Conservation (phyloP, 208 protist genomes). For the Trypanosoma avium region DNA sequence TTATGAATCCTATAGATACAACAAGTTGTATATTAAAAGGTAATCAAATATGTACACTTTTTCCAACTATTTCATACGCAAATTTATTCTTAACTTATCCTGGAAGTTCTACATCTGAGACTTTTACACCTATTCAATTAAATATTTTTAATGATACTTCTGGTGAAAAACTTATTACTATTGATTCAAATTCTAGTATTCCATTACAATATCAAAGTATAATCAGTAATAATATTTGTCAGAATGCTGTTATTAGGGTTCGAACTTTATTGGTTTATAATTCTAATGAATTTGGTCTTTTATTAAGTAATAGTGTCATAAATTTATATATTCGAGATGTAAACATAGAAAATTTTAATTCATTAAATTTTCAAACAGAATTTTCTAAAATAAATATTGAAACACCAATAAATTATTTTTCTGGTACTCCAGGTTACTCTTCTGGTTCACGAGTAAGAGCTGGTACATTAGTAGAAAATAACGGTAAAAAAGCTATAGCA, state of each 20-base stretch:
- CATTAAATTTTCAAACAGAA: slow-evolving; percentile 42
- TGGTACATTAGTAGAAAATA: slow-evolving; percentile 37
- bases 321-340: slow-evolving; percentile 22
- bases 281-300: slow-evolving; percentile 28
- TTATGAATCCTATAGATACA: slow-evolving; percentile 54
- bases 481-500: slow-evolving; percentile 41
- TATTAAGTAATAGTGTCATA: slow-evolving; percentile 16
- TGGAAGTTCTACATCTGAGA: slow-evolving; percentile 9
- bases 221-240: slow-evolving; percentile 37
- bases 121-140: slow-evolving; percentile 36
- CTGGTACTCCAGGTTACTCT: slow-evolving; percentile 58
- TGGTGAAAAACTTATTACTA: slow-evolving; percentile 28
- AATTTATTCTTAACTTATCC: slow-evolving; percentile 51
- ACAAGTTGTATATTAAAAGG: slow-evolving; percentile 50
- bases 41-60: slow-evolving; percentile 37
- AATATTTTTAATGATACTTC: slow-evolving; percentile 30
- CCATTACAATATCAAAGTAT: slow-evolving; percentile 29
- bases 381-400: slow-evolving; percentile 35
- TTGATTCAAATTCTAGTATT: slow-evolving; percentile 28
- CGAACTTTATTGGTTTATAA: slow-evolving; percentile 39
- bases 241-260: slow-evolving; percentile 44
- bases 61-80: slow-evolving; percentile 38
- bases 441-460: slow-evolving; percentile 45
- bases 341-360: slow-evolving; percentile 11
- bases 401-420: slow-evolving; percentile 44